phyloP scores from a whole-genome alignment of 2,329 filamentous ascomycete species.

The Cyphellophora attinorum region DNA sequence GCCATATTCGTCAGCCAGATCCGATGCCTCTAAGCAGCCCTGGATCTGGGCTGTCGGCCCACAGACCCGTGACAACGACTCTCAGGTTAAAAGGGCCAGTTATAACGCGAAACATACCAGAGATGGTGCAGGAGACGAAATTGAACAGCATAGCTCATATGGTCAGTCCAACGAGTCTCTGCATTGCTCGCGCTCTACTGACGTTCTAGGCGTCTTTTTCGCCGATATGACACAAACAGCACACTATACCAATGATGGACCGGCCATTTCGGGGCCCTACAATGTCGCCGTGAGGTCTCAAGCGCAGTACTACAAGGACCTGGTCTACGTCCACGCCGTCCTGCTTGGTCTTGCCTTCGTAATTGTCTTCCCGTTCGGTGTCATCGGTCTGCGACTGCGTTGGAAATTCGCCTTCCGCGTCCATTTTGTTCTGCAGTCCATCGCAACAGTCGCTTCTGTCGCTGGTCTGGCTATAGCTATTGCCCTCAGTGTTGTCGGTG shows the following conservation, averaged over 20 bases:
- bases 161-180: too few species aligned
- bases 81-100: too few species aligned
- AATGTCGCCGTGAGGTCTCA: conserved; percentile 15
- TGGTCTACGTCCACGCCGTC: conserved; percentile 18
- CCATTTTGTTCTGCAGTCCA: conserved; percentile 28
- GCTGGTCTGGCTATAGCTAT: conserved; percentile 30
- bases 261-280: conserved; percentile 22
- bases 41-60: too few species aligned
- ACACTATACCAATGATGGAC: conserved; percentile 15
- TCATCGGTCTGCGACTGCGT: conserved; percentile 26
- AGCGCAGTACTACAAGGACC: conserved; percentile 3
- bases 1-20: too few species aligned
- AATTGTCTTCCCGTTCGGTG: conserved; percentile 23
- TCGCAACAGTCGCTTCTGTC: conserved; percentile 26
- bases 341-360: conserved; percentile 25
- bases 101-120: too few species aligned
- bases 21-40: too few species aligned
- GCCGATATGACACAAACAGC: conserved; percentile 8
- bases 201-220: conserved; percentile 9
- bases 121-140: too few species aligned
- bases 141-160: too few species aligned
- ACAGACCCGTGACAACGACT: too few species aligned
- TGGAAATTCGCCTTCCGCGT: conserved; percentile 24
- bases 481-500: conserved; percentile 23
- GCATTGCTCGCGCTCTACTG: too few species aligned